Percentiles rank a stretch among this genome's conserved stretches.
phyloP scores from a whole-genome alignment of 192 early-diverging fungal species.

The Chytriomyces hyalinus region DNA sequence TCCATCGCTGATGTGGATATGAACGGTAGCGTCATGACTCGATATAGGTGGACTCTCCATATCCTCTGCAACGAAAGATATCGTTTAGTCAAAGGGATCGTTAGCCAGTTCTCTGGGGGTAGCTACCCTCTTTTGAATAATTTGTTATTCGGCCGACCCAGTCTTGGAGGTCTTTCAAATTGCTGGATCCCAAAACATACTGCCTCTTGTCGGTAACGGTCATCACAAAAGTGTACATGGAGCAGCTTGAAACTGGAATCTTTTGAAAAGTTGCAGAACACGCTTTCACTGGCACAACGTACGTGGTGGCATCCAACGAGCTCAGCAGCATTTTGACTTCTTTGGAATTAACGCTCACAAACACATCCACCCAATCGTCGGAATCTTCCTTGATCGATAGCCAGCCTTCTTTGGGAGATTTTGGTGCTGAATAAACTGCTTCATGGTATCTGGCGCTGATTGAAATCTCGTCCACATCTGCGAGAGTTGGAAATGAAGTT shows the following conservation, averaged over 20 bases:
- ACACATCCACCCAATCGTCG: conserved; percentile 27
- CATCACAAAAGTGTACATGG: conserved; percentile 9
- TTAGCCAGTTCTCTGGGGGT: not conserved
- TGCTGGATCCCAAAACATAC: not conserved
- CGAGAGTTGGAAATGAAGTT: too few relatives aligned
- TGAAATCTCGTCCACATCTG: not conserved
- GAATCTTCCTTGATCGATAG: conserved; percentile 18
- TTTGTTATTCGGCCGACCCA: not conserved
- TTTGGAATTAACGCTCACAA: conserved; percentile 6
- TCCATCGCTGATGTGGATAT: conserved; percentile 7
- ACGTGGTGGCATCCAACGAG: conserved; percentile 31
- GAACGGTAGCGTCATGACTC: not conserved
- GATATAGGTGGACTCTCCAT: not conserved
- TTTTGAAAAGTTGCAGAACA: not conserved
- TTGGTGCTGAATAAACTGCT: not conserved
- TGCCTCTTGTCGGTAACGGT: not conserved
- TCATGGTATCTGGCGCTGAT: not conserved
- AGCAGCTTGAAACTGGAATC: not conserved
- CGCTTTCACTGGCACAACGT: not conserved
- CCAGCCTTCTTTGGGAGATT: conserved; percentile 26
- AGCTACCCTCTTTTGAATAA: not conserved
- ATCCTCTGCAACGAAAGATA: not conserved
- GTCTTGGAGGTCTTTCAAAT: not conserved
- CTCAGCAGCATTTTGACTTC: conserved; percentile 25
- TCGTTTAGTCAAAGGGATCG: not conserved